Evolutionary conservation across 495 filamentous ascomycete genomes (phyloP).

Genomic region (Staphylotrichum tortipilum): DNA sequence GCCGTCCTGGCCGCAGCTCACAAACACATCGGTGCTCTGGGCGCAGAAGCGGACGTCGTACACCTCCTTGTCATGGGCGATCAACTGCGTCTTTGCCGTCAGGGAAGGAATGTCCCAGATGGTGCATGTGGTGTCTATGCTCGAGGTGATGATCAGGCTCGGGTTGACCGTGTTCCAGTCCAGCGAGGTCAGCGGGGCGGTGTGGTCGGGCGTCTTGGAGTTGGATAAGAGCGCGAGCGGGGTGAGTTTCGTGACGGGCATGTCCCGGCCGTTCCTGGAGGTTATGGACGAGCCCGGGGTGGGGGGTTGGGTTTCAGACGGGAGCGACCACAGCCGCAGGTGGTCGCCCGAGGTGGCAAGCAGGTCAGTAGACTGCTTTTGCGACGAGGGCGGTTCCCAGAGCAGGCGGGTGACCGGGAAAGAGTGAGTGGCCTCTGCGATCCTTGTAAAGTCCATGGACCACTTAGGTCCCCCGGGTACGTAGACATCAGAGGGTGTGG

Average conservation of each 20-base stretch:
- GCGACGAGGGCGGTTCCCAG: constrained; percentile 95
- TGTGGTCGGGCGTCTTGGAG: constrained; percentile 96
- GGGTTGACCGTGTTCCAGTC: constrained; percentile 98
- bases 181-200: constrained; percentile 87
- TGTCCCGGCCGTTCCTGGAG: constrained; percentile 52
- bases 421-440: constrained; percentile 96
- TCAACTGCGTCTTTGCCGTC: constrained; percentile 96
- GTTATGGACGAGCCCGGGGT: constrained; percentile 67
- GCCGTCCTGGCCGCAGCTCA: constrained; percentile 93
- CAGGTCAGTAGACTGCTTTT: constrained; percentile 93
- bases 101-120: constrained; percentile 99
- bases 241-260: constrained; percentile 74
- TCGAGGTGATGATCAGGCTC: constrained; percentile 94
- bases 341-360: constrained; percentile 96
- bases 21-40: constrained; percentile 93
- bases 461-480: constrained; percentile 60
- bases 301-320: constrained; percentile 42
- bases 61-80: constrained; percentile 98
- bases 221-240: constrained; percentile 91
- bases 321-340: constrained; percentile 85
- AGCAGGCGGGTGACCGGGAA: constrained; percentile 94
- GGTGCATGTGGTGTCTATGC: constrained; percentile 99
- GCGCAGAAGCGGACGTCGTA: constrained; percentile 98
- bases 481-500: constrained; percentile 64
- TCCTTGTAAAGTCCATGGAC: constrained; percentile 80